Evolutionary conservation across 176 grass and related monocot species (phyloP), one percentile per base, ranked within the genome.

Genomic region (Cocos nucifera): DNA sequence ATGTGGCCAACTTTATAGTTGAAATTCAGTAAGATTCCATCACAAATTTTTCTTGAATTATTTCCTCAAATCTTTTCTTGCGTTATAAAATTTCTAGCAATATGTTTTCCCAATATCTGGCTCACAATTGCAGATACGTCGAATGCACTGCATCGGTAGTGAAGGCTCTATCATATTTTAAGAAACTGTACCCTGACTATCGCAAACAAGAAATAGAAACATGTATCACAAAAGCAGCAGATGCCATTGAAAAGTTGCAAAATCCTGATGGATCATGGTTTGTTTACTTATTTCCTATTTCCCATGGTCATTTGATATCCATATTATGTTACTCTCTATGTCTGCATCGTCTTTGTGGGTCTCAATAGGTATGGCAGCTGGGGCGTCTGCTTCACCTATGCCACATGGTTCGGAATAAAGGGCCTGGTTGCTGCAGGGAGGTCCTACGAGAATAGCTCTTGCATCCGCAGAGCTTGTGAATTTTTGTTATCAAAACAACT

Each of bases 201-300:
- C 74, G 71, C n/a, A 76, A 56, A 65, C 55, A 67, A 54, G 82
- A 89, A 58, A 76, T 85, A 82, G 75, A 89, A 54, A 51, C 69
- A 5, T 82, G 78, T 32, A 79, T 90, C 18, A 73, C 20, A 66
- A 78, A 49, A 17, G 78, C 75, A 3, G 73, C 62, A 65, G 22
- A 70, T 4, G 85, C 77, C 75, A 73, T 90, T 6, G 70, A 85
- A 73, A 85, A 76, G 57, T 69, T 32, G 39, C 86, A 90, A 73
- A 85, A 90, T 26, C 66, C 75, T 63, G 82, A 90, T 66, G 86
- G 86, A 6, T 90, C 86, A 79, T 90, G 86, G 86, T 90, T 2
- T 78, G 78, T 4, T 27, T 60, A 2, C 19, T 56, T 22, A 56
- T 5, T 19, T 19, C n/a, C n/a, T 21, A 56, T 22, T 19, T 56